A percentile compares a stretch with the other conserved stretches of the same genome.
phyloP scores from a whole-genome alignment of 768 basidiomycete species.

The Lactarius quietus region DNA sequence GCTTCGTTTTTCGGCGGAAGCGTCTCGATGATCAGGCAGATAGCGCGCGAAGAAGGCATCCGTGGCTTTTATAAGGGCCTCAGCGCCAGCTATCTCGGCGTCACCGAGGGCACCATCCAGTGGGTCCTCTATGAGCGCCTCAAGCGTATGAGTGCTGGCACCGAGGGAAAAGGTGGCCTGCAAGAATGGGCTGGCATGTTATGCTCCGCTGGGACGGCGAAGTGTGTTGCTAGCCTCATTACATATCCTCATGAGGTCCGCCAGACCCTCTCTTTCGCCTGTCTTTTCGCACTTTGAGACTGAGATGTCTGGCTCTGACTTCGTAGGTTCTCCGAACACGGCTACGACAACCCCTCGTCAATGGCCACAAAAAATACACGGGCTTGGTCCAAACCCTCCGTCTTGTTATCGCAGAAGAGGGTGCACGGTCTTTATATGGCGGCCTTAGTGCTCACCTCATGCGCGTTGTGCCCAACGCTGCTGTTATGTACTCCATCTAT shows the following conservation, averaged over 20 bases:
- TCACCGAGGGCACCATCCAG: slow-evolving; percentile 94
- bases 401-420: slow-evolving; percentile 88
- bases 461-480: slow-evolving; percentile 96
- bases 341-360: slow-evolving; percentile 79
- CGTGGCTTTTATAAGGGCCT: slow-evolving; percentile 93
- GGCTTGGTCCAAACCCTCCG: slow-evolving; percentile 82
- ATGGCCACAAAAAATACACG: slow-evolving; percentile 78
- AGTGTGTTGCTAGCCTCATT: slow-evolving; percentile 89
- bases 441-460: slow-evolving; percentile 94
- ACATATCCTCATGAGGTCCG: slow-evolving; percentile 97
- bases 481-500: slow-evolving; percentile 96
- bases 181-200: slow-evolving; percentile 79
- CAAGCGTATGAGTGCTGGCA: slow-evolving; percentile 59
- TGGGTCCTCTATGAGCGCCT: slow-evolving; percentile 96
- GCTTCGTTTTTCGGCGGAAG: slow-evolving; percentile 48
- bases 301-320: neutral
- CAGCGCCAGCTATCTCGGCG: slow-evolving; percentile 92
- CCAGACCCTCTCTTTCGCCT: slow-evolving; percentile 10
- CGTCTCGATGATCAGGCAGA: slow-evolving; percentile 61
- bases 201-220: slow-evolving; percentile 88
- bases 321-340: slow-evolving; percentile 85
- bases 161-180: slow-evolving; percentile 53
- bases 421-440: slow-evolving; percentile 78
- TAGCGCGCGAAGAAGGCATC: slow-evolving; percentile 77
- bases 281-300: neutral